These are phyloP conservation scores for Porodaedalea pini DNA, from an alignment of 1,284 basidiomycete genomes.

Conservation along the genomic window DNA sequence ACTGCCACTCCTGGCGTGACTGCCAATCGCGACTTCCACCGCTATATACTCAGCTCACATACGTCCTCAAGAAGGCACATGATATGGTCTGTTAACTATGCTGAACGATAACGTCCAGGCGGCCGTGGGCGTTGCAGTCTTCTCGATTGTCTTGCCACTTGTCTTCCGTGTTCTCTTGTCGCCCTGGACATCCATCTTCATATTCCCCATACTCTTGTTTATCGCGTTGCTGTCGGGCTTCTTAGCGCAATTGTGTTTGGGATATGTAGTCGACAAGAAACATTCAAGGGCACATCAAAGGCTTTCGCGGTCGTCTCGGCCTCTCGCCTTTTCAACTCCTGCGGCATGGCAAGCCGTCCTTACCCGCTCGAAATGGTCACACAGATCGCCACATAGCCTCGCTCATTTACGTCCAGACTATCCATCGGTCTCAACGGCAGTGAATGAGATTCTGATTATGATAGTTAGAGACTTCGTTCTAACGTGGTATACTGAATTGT, in stretches of 20 bases:
- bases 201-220: slow-evolving; percentile 57
- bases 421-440: slow-evolving; percentile 57
- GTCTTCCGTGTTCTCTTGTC: slow-evolving; percentile 55
- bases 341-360: slow-evolving; percentile 88
- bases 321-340: slow-evolving; percentile 80
- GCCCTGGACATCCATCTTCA: slow-evolving; percentile 58
- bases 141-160: slow-evolving; percentile 52
- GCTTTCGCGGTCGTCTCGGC: slow-evolving; percentile 54
- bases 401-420: slow-evolving; percentile 59
- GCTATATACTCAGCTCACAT: background rate
- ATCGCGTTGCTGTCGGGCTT: slow-evolving; percentile 49
- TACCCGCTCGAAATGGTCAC: slow-evolving; percentile 80
- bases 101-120: slow-evolving; percentile 38
- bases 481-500: slow-evolving; percentile 82
- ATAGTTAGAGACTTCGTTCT: slow-evolving; percentile 81
- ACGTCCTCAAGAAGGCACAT: background rate
- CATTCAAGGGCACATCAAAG: slow-evolving; percentile 31
- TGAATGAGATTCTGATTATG: slow-evolving; percentile 77
- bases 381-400: slow-evolving; percentile 59
- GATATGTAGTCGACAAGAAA: slow-evolving; percentile 48
- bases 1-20: too few relatives aligned
- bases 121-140: slow-evolving; percentile 49
- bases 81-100: slow-evolving; percentile 14
- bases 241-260: slow-evolving; percentile 50
- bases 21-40: background rate